Evolutionary conservation across 306 rosid species (phyloP), one percentile per base, ranked within the genome.

Genomic region (Cicer cuneatum): DNA sequence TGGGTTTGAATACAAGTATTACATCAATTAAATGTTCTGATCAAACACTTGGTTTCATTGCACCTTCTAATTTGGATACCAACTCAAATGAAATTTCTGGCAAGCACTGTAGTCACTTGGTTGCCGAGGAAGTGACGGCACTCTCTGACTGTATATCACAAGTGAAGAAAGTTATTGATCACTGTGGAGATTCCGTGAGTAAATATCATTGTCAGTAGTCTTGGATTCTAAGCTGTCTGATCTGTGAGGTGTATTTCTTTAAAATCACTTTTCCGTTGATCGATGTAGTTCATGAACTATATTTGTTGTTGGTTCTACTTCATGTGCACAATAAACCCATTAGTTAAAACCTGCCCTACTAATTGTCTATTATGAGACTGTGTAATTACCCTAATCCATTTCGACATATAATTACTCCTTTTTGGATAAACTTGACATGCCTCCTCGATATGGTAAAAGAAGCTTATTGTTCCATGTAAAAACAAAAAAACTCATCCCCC

Each of bases 111-210:
- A 81, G 83, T 85, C 76, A 78, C 73, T 79, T 88, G 89, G 88
- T 91, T 72, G 84, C 75, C 1, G 89, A 90, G 83, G 98, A 94
- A 91, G 97, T 91, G 72, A 91, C 82, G 84, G 96, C 93, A 54
- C 92, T 91, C 81, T 88, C 95, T 82, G 90, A 81, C 72, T 89
- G 95, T 66, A 84, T 86, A 69, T 88, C 95, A 15, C 88, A 88
- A 86, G 87, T 94, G 86, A 90, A 94, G 90, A 87, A 77, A 70
- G 85, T 79, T 68, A 83, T 85, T 46, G 97, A 89, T 73, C 77
- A 81, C 54, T 74, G 48, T 73, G 86, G 82, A 48, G 84, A 83
- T 79, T 73, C 89, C 56, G 97, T 91, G 84, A 86, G 95, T 86
- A 67, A 63, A 80, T 71, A 69, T 54, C 52, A 29, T 60, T 78